Conservation (phyloP, 2,329 filamentous ascomycete genomes). For the Metarhizium guizhouense region DNA sequence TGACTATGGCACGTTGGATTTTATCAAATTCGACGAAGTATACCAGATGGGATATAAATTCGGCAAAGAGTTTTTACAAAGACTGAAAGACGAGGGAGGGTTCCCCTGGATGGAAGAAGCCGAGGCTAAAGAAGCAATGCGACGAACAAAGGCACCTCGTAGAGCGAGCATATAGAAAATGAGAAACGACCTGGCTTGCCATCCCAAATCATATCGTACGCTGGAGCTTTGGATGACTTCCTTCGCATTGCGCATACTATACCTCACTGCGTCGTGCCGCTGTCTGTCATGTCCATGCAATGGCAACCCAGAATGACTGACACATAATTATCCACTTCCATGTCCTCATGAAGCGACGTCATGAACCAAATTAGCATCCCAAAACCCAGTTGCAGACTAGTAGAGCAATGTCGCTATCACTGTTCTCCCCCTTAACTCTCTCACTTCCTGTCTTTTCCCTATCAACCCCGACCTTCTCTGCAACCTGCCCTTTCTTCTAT, state of each 20-base stretch:
- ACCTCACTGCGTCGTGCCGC: no score
- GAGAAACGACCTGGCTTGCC: background rate
- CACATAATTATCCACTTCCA: no score
- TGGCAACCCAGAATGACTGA: no score
- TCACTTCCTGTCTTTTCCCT: no score
- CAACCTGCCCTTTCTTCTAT: no score
- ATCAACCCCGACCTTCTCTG: no score
- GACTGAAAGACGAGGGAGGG: constrained; percentile 68
- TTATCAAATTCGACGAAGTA: constrained; percentile 96
- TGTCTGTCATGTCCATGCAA: no score
- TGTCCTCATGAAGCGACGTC: no score
- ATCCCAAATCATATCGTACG: background rate
- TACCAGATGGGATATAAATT: constrained; percentile 82
- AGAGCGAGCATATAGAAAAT: constrained; percentile 59
- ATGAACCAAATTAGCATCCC: no score
- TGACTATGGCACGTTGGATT: constrained; percentile 86
- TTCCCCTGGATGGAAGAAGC: constrained; percentile 63
- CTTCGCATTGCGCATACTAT: background rate
- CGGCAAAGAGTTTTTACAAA: constrained; percentile 70
- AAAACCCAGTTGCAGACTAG: no score
- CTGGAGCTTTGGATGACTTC: background rate
- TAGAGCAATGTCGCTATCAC: no score
- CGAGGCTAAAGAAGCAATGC: constrained; percentile 66
- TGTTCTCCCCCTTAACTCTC: no score
- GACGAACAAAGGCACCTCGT: constrained; percentile 70